Base-by-base conservation (phyloP, 164 flowering plant species). In the Berberis vulgaris region DNA sequence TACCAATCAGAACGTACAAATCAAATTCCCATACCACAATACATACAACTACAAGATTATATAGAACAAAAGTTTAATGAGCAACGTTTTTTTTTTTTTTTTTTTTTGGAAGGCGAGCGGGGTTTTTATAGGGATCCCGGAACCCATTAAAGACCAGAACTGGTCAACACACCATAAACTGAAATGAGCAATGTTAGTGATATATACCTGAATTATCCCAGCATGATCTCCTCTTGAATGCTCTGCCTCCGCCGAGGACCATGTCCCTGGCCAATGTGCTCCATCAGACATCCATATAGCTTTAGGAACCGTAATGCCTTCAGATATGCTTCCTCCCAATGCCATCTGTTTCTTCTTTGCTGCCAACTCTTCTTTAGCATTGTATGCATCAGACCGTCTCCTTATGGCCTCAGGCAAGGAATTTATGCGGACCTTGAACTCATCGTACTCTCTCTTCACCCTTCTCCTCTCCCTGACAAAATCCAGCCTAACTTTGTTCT, bases 271-370 rank as follows among this genome's bases (percentile, higher is more conserved):
- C 97, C 98, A 93, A 49, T 88, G 94, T 62, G 88, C 77, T 3
- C 94, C 91, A 78, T 89, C 98, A 12, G 91, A 78, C 98, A 93
- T 93, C 97, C 96, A 93, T 67, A 92, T 93, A 12, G 96, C 98
- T 76, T 85, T 92, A 0, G 82, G 82, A 55, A 84, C 80, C 67
- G 85, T 83, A 7, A 83, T 43, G 4, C 71, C 66, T 54, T 87
- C 93, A 5, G 82, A 65, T 40, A 52, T 65, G 70, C 70, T 76
- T 11, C 73, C 86, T 4, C 86, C 87, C 66, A 72, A 70, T 65
- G 86, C 93, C 71, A 81, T 61, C 74, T 80, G 83, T 58, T 87
- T 86, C 79, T 76, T 85, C 84, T 77, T 85, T 0, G 81, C 84
- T 67, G 76, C 45, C 1, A 88, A 60, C 80, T 93, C 98, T 42